Conservation (phyloP, 345 rosid species). For the Aegle marmelos region DNA sequence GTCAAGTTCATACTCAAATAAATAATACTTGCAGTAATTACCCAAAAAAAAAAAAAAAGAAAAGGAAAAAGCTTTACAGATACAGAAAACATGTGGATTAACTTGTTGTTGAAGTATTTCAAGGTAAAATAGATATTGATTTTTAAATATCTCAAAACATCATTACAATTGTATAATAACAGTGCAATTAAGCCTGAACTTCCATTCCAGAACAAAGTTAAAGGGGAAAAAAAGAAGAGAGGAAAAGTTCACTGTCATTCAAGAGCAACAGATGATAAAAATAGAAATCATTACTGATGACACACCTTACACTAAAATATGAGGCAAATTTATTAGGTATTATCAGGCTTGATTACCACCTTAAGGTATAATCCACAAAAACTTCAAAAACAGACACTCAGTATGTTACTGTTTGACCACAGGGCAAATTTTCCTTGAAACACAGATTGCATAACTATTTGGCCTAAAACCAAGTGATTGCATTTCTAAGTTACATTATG, state of each 20-base stretch:
- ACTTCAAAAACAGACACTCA: background rate
- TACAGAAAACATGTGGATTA: background rate
- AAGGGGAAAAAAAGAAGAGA: background rate
- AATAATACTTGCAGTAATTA: background rate
- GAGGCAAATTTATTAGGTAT: background rate
- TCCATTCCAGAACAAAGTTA: background rate
- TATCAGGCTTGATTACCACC: background rate
- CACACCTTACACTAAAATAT: background rate
- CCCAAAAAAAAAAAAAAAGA: background rate
- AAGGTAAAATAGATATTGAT: background rate
- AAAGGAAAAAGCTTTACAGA: background rate
- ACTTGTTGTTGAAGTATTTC: background rate
- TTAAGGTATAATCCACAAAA: background rate
- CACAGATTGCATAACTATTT: background rate
- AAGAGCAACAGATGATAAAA: background rate
- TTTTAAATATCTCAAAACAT: background rate
- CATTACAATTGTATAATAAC: background rate
- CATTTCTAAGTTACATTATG: background rate
- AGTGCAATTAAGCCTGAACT: background rate
- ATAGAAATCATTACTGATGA: background rate
- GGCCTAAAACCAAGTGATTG: background rate
- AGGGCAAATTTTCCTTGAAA: background rate
- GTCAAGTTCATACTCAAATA: background rate
- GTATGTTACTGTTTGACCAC: background rate
- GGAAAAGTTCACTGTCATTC: background rate